Percentiles rank a stretch among this genome's conserved stretches.
Evolutionary conservation across 2,329 filamentous ascomycete species (phyloP).

Genomic region (Ophiostoma sp.): DNA sequence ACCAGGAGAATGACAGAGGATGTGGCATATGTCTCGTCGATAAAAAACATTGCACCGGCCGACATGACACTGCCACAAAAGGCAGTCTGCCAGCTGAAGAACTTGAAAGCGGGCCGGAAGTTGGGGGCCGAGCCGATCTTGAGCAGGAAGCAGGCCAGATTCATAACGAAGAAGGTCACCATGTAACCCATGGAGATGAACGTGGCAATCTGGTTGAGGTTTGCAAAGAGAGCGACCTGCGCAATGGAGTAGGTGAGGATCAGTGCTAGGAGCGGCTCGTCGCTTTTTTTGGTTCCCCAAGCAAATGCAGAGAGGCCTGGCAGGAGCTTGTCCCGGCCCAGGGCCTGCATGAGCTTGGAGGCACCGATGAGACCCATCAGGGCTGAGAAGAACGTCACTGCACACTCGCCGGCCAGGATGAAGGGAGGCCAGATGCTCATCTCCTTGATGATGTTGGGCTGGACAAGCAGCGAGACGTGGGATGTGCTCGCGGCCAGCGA

Average conservation of each 20-base stretch:
- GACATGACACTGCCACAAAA: conserved; percentile 69
- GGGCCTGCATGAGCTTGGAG: conserved; percentile 76
- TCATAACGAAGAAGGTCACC: conserved; percentile 82
- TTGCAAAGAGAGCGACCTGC: conserved; percentile 73
- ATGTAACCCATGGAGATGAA: conserved; percentile 88
- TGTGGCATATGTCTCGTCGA: conserved; percentile 74
- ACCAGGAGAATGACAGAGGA: conserved; percentile 68
- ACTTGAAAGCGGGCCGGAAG: conserved; percentile 81
- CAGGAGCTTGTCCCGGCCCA: conserved; percentile 71
- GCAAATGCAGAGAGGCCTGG: conserved; percentile 71
- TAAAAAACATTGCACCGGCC: conserved; percentile 81
- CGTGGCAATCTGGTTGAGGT: conserved; percentile 83
- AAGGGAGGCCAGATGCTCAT: conserved; percentile 70
- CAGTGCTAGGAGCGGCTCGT: conserved; percentile 73
- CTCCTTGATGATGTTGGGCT: conserved; percentile 74
- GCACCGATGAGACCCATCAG: conserved; percentile 83
- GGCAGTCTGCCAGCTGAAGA: conserved; percentile 83
- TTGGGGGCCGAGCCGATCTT: conserved; percentile 86
- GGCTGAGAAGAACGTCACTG: conserved; percentile 77
- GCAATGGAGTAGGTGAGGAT: conserved; percentile 69
- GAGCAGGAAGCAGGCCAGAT: conserved; percentile 78
- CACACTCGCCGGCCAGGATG: conserved; percentile 75
- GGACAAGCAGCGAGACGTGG: conserved; percentile 64
- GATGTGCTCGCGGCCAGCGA: conserved; percentile 73
- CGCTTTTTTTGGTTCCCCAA: conserved; percentile 63